These are phyloP conservation scores for Xylaria arbuscula DNA, from an alignment of 2,329 filamentous ascomycete species.

Conservation along the genomic window DNA sequence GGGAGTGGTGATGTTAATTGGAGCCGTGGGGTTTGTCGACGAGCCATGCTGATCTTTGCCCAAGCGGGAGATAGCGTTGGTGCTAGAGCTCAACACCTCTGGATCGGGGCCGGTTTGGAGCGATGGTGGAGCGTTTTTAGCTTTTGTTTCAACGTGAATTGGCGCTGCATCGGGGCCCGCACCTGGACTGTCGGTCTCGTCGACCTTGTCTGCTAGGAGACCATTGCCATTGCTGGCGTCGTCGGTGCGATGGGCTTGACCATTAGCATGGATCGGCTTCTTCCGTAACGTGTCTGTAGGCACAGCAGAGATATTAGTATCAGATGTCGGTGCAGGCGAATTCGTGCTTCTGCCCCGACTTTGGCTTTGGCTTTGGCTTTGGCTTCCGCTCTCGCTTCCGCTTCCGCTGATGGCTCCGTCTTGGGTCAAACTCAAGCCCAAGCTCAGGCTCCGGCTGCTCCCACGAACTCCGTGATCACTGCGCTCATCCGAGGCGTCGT, in stretches of 20 bases:
- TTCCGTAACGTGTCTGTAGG: slow-evolving; percentile 19
- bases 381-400: slow-evolving; percentile 1
- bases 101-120: slow-evolving; percentile 18
- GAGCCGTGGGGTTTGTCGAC: slow-evolving; percentile 1
- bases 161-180: slow-evolving; percentile 13
- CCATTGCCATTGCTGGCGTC: background rate
- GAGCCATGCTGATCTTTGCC: slow-evolving; percentile 53
- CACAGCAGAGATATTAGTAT: slow-evolving; percentile 9
- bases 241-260: background rate
- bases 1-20: slow-evolving; percentile 10
- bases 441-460: slow-evolving; percentile 25
- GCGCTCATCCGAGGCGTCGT: slow-evolving; percentile 44
- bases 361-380: background rate
- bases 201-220: slow-evolving; percentile 7
- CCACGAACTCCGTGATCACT: slow-evolving; percentile 36
- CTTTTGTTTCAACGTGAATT: slow-evolving; percentile 28
- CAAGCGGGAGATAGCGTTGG: slow-evolving; percentile 34
- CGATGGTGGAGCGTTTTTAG: slow-evolving; percentile 32
- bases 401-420: slow-evolving; percentile 13
- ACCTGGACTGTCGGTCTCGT: slow-evolving; percentile 8
- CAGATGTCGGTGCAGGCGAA: slow-evolving; percentile 2
- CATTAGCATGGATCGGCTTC: background rate
- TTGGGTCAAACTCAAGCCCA: slow-evolving; percentile 27
- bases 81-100: slow-evolving; percentile 32
- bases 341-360: background rate